Base-by-base conservation (phyloP, 2,329 filamentous ascomycete genomes). In the Penicillium crustosum region DNA sequence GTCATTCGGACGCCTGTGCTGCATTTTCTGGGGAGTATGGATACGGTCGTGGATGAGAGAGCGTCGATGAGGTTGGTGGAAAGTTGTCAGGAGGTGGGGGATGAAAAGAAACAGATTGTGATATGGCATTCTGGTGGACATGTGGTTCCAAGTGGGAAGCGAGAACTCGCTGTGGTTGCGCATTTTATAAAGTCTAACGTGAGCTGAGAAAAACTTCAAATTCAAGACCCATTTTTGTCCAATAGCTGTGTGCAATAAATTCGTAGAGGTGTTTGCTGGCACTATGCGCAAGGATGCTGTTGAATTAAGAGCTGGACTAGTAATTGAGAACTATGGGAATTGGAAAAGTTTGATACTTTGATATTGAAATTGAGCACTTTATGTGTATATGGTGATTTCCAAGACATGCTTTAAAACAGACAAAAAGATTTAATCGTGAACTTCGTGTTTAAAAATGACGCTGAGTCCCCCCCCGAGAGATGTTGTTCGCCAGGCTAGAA, bases 361-460 rank as follows among this genome's bases (percentile, higher is more conserved):
- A n/a, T 25, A 23, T 43, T 52, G 21, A 47, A 13, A 21, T 21
- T 47, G 41, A 38, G 8, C 7, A 45, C 5, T 35, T 33, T 15
- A 35, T 44, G 17, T 45, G 38, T 51, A 44, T 21, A 50, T 27
- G 38, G 33, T 25, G 13, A 38, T 29, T 38, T 44, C 29, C 21
- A 47, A 17, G 15, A 35, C n/a, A 50, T 50, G 21, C 17, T 23
- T 42, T 12, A n/a, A 13, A 41, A 43, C 38, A 39, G 45, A 31
- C 47, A 23, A 35, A 38, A 44, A 31, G 12, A 38, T 51, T 50
- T 10, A 33, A 35, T 56, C 53, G 53, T 56, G 39, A 56, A 33
- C 29, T 52, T 56, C 53, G 53, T 56, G 47, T 56, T 43, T 42
- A 52, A 19, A 55, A 55, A 51, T 44, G 48, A 56, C 47, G 53